Percentiles rank a stretch among this genome's conserved stretches.
Evolutionary conservation across 768 basidiomycete genomes (phyloP).

Genomic region (Pulveroboletus frians): DNA sequence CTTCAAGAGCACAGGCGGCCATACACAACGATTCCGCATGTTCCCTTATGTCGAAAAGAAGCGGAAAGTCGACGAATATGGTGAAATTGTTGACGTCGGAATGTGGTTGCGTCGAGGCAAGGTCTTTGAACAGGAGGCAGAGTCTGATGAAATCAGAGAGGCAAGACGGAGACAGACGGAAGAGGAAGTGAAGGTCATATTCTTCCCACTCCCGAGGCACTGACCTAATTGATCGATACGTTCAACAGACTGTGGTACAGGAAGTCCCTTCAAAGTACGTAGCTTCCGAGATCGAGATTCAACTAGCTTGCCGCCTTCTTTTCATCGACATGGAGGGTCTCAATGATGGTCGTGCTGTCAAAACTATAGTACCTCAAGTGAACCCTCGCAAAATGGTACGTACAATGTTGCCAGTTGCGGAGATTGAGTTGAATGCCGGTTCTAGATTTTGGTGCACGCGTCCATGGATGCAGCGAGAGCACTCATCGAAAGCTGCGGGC

Average conservation of each 20-base stretch:
- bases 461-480: slow-evolving; percentile 58
- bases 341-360: slow-evolving; percentile 94
- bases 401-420: neutral
- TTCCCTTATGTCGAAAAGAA: slow-evolving; percentile 95
- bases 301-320: slow-evolving; percentile 78
- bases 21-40: slow-evolving; percentile 86
- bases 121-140: slow-evolving; percentile 84
- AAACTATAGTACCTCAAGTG: slow-evolving; percentile 93
- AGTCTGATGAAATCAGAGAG: slow-evolving; percentile 75
- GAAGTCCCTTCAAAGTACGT: slow-evolving; percentile 94
- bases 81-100: slow-evolving; percentile 91
- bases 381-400: slow-evolving; percentile 92
- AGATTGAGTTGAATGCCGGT: neutral
- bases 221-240: slow-evolving; percentile 5
- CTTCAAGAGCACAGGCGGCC: slow-evolving; percentile 72
- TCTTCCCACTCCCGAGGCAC: neutral
- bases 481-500: slow-evolving; percentile 74
- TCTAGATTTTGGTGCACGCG: slow-evolving; percentile 86
- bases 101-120: slow-evolving; percentile 94
- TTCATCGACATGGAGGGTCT: slow-evolving; percentile 96
- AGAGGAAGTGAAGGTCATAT: slow-evolving; percentile 67
- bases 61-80: slow-evolving; percentile 89
- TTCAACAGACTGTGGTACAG: slow-evolving; percentile 57
- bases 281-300: slow-evolving; percentile 66
- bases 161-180: slow-evolving; percentile 59